Evolutionary conservation across 2,329 filamentous ascomycete species (phyloP).

Genomic region (Sarocladium kiliense): DNA sequence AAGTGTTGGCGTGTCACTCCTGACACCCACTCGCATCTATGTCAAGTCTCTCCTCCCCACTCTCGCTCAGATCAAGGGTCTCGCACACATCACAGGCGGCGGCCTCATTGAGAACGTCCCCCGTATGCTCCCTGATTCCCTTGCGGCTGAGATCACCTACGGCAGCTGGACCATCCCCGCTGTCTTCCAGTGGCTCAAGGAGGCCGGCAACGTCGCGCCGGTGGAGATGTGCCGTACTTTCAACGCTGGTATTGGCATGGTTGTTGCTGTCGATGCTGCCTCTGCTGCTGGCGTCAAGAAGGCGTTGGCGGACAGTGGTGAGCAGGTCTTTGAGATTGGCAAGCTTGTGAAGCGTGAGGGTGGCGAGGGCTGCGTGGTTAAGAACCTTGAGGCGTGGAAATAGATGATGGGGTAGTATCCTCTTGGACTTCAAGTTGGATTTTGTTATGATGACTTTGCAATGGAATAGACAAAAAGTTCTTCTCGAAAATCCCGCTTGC

Average conservation of each 20-base stretch:
- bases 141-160: conserved; percentile 79
- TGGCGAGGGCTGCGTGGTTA: conserved; percentile 26
- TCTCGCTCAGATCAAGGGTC: conserved; percentile 71
- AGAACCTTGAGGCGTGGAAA: conserved; percentile 28
- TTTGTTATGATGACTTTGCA: neutral
- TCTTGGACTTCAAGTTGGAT: neutral
- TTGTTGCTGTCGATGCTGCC: conserved; percentile 67
- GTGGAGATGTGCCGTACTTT: conserved; percentile 87
- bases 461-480: neutral
- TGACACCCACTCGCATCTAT: conserved; percentile 92
- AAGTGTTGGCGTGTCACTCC: conserved; percentile 68
- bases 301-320: conserved; percentile 58
- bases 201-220: conserved; percentile 62
- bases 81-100: conserved; percentile 95
- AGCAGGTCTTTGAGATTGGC: conserved; percentile 74
- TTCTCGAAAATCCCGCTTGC: too few relatives aligned
- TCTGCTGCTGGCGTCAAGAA: conserved; percentile 57
- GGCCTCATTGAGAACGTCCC: conserved; percentile 92
- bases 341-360: conserved; percentile 54
- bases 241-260: conserved; percentile 95
- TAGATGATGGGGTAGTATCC: neutral
- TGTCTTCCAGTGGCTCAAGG: conserved; percentile 85
- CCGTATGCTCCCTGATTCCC: conserved; percentile 75
- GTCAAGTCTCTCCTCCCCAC: conserved; percentile 74
- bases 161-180: conserved; percentile 67